These are phyloP conservation scores for Zygosaccharomyces bailii DNA, from an alignment of 805 yeast genomes.

Conservation along the genomic window DNA sequence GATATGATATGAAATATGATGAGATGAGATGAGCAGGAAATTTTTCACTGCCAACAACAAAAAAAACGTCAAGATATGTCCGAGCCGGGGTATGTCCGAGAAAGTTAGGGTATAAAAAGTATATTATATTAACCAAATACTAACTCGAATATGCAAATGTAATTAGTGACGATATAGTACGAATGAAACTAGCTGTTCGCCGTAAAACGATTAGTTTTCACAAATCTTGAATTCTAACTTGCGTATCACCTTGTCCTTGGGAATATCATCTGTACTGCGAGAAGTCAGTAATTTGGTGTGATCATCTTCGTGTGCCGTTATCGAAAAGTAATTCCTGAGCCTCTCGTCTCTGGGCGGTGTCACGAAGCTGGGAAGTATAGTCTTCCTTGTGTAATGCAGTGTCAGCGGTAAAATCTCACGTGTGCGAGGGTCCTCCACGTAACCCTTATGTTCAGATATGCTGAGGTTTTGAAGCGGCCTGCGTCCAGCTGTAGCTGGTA, in stretches of 20 bases:
- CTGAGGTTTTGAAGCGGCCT: conserved; percentile 20
- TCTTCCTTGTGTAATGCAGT: conserved; percentile 16
- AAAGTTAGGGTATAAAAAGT: neutral
- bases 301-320: neutral
- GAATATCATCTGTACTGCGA: conserved; percentile 25
- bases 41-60: neutral
- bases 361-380: conserved; percentile 19
- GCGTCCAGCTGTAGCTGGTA: conserved; percentile 4
- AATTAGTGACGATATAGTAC: neutral
- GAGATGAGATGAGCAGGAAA: conserved; percentile 4
- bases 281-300: conserved; percentile 7
- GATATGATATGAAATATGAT: too few relatives aligned
- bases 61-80: conserved; percentile 1
- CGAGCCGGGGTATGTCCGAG: conserved; percentile 2
- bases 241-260: conserved; percentile 21
- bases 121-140: neutral
- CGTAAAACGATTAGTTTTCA: conserved; percentile 11
- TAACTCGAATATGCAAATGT: neutral
- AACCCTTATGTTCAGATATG: conserved; percentile 21
- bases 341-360: conserved; percentile 26
- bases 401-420: conserved; percentile 15
- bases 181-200: neutral
- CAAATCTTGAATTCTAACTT: conserved; percentile 21
- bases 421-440: conserved; percentile 17
- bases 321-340: conserved; percentile 17